Evolutionary conservation across 2,329 filamentous ascomycete species (phyloP).

Genomic region (Xylariaceae sp.): DNA sequence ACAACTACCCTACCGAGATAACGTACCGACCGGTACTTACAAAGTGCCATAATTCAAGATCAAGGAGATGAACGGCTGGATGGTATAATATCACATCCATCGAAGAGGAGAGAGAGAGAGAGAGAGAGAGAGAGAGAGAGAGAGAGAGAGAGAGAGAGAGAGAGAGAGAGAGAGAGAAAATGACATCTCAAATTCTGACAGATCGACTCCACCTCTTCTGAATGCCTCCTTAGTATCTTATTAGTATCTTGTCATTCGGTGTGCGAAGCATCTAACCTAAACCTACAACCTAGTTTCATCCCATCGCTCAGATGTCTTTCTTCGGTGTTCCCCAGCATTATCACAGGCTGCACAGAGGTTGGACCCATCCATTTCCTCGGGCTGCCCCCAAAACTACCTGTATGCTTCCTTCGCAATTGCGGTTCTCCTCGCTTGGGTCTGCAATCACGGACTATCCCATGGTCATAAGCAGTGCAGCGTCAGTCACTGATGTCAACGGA

Average conservation of each 20-base stretch:
- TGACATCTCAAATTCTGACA: background rate
- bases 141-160: background rate
- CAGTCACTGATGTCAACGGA: conserved; percentile 2
- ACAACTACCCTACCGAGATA: background rate
- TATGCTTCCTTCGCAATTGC: background rate
- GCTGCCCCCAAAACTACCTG: background rate
- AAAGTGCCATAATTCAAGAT: background rate
- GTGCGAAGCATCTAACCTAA: background rate
- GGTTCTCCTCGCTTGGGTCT: background rate
- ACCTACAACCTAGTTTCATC: background rate
- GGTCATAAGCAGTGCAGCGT: conserved; percentile 8
- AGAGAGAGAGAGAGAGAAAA: background rate
- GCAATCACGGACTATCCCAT: conserved; percentile 2
- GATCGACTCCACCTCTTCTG: background rate
- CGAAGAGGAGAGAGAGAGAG: background rate
- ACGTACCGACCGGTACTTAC: background rate
- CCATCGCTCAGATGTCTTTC: background rate
- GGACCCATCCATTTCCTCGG: background rate
- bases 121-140: too few species aligned
- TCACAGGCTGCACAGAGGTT: background rate
- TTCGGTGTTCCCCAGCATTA: conserved; percentile 1
- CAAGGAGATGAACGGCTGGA: background rate
- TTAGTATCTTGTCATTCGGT: background rate
- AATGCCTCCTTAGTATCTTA: background rate
- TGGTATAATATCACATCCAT: background rate